Conservation (phyloP, 345 rosid species). For the Aquilaria sinensis region DNA sequence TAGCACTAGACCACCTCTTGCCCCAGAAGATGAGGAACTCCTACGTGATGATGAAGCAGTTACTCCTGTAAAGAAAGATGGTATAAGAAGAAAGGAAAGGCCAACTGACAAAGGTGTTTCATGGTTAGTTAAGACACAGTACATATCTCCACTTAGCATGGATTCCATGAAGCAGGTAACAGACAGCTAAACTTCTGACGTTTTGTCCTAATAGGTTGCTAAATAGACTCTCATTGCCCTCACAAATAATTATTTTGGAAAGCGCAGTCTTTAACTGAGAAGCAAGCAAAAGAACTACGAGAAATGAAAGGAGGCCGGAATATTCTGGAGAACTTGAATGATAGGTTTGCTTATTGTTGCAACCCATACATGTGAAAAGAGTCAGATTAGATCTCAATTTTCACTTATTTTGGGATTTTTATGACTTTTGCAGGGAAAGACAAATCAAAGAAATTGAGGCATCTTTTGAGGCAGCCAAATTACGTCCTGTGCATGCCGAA, state of each 20-base stretch:
- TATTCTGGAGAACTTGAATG: constrained; percentile 68
- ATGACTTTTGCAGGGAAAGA: constrained; percentile 56
- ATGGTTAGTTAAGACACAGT: constrained; percentile 97
- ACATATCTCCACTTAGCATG: constrained; percentile 80
- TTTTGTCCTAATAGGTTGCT: too few species aligned
- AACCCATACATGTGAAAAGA: constrained; percentile 9
- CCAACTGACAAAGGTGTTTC: constrained; percentile 95
- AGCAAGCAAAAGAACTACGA: constrained; percentile 89
- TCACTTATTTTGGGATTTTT: constrained; percentile 6
- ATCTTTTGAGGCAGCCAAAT: constrained; percentile 79
- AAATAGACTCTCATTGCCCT: not conserved
- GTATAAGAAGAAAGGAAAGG: constrained; percentile 81
- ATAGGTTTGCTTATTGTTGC: constrained; percentile 47
- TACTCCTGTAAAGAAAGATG: constrained; percentile 79
- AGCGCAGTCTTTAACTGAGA: constrained; percentile 87
- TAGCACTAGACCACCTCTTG: constrained; percentile 54
- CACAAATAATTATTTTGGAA: constrained; percentile 8
- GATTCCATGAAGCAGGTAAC: constrained; percentile 84
- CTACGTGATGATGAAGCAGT: constrained; percentile 76
- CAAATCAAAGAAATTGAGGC: constrained; percentile 91
- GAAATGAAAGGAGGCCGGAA: constrained; percentile 70
- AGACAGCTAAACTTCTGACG: not conserved
- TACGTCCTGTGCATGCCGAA: constrained; percentile 79
- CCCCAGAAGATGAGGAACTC: constrained; percentile 87
- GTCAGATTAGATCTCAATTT: not conserved